Conservation (phyloP, 257 asterid genomes). For the Knoxia roxburghii region DNA sequence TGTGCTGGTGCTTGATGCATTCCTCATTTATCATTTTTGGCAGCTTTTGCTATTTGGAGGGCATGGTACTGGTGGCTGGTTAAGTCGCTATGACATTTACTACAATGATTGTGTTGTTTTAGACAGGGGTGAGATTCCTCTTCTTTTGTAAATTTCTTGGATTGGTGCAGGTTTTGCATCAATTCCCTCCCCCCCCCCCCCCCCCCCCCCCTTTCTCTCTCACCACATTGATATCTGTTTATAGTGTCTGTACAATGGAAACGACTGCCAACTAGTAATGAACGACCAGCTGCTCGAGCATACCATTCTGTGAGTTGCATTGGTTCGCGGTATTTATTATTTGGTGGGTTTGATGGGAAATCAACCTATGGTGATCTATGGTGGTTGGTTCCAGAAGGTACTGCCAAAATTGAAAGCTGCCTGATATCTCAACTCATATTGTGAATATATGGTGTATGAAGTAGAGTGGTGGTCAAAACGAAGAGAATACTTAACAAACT, state of each 20-base stretch:
- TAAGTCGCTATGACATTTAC: slow-evolving; percentile 95
- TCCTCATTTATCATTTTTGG: slow-evolving; percentile 21
- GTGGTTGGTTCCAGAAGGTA: slow-evolving; percentile 99
- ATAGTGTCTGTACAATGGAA: slow-evolving; percentile 90
- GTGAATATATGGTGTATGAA: neutral
- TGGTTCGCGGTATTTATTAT: slow-evolving; percentile 69
- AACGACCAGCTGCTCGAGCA: slow-evolving; percentile 89
- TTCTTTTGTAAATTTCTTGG: neutral
- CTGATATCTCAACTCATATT: neutral
- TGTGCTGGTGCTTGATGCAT: slow-evolving; percentile 11
- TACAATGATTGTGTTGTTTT: slow-evolving; percentile 83
- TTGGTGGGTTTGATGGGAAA: slow-evolving; percentile 98
- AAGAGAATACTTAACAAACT: neutral
- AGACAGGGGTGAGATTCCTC: slow-evolving; percentile 70
- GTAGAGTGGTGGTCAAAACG: neutral
- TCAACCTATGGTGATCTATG: slow-evolving; percentile 88
- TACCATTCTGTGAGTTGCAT: slow-evolving; percentile 85
- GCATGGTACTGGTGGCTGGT: slow-evolving; percentile 99
- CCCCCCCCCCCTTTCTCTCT: no score
- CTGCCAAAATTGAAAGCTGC: neutral
- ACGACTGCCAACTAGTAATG: slow-evolving; percentile 71
- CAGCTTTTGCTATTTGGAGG: slow-evolving; percentile 98
- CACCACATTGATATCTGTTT: no score
- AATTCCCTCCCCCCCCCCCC: neutral
- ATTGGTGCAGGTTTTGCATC: neutral